Percentiles rank a stretch among this genome's conserved stretches.
Conservation (phyloP, 345 rosid genomes). For the Sisymbrium altissimum region DNA sequence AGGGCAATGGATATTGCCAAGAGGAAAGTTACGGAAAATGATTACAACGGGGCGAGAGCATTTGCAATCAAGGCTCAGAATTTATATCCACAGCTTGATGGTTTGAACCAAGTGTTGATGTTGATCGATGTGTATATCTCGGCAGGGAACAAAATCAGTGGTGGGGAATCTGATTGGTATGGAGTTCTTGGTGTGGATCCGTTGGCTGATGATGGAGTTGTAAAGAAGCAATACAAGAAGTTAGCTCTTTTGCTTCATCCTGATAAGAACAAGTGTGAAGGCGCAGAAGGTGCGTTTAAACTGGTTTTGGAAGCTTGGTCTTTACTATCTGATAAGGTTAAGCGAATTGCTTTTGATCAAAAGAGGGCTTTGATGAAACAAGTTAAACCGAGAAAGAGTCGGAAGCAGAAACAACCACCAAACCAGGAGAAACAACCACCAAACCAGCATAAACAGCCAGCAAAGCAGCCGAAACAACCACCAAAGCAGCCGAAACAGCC, state of each 20-base stretch:
- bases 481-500: neutral
- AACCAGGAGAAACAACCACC: neutral
- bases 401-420: conserved; percentile 18
- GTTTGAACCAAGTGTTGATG: conserved; percentile 54
- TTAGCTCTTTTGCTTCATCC: conserved; percentile 79
- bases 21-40: conserved; percentile 57
- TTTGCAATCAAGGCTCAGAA: conserved; percentile 68
- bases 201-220: conserved; percentile 54
- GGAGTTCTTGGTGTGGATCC: conserved; percentile 63
- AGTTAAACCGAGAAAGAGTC: conserved; percentile 33
- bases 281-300: conserved; percentile 84
- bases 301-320: conserved; percentile 72
- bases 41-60: conserved; percentile 59
- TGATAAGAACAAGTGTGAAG: conserved; percentile 77
- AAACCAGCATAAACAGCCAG: neutral
- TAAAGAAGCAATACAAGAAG: conserved; percentile 63
- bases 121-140: conserved; percentile 58
- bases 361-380: conserved; percentile 42
- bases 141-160: conserved; percentile 52
- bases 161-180: conserved; percentile 70
- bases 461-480: neutral
- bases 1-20: conserved; percentile 78
- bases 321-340: conserved; percentile 64
- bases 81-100: conserved; percentile 67
- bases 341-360: conserved; percentile 65